Base-by-base conservation (phyloP, 306 rosid species). In the Alnus glutinosa region DNA sequence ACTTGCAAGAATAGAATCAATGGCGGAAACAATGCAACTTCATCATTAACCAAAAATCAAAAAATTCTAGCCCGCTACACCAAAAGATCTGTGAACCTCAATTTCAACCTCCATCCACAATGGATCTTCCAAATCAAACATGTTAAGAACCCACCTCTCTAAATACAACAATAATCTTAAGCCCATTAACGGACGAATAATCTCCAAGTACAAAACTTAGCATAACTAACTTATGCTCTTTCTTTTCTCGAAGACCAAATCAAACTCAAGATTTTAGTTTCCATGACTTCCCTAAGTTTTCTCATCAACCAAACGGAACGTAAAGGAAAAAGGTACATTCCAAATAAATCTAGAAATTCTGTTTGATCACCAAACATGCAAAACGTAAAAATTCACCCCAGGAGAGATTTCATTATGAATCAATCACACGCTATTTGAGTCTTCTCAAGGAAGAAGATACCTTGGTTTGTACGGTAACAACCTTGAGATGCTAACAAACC, bases 401-500 rank as follows among this genome's bases (percentile, higher is more conserved):
- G 46, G 46, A 42, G 46, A 42, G 46, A 42, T 42, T 42, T 42
- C 46, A 42, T 42, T 42, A 42, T 1, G 46, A 42, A 42, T 42
- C 6, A 42, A 42, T 42, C 46, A 5, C 46, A 42, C 46, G 46
- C 8, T 61, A 30, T 30, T 2, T 61, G 67, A 61, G 28, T 10
- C 4, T 23, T 23, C 3, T 7, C 1, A 37, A 19, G 39, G n/a
- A 55, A 74, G 11, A 13, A 34, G 2, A 30, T 42, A 74, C 79
- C 78, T 55, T 73, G 46, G 51, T 3, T 46, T 36, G 37, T 64
- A 46, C 47, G 10, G 8, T 12, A n/a, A n/a, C 37, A 23, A 49
- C 16, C 46, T 12, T 23, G 73, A 71, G 72, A 79, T 59, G 82
- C 47, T n/a, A 39, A 23, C 4, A 30, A 72, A 36, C 52, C 72